A percentile compares a stretch with the other conserved stretches of the same genome.
phyloP scores from a whole-genome alignment of 176 grass and related monocot species.

The Triticum monococcum region DNA sequence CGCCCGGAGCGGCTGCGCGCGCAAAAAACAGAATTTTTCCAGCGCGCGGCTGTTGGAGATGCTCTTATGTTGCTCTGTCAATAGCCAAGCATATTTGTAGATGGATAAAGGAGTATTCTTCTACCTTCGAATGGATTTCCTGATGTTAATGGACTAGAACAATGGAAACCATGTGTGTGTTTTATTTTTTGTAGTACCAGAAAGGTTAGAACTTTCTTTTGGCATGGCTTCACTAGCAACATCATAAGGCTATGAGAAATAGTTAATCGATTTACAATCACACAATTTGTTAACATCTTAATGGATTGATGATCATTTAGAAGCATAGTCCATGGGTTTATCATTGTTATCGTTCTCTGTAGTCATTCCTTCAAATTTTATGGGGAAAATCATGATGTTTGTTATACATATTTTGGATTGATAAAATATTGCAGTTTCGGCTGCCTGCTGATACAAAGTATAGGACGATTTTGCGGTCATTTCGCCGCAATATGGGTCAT shows the following conservation, averaged over 20 bases:
- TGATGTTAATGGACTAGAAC: background rate
- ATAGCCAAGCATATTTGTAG: background rate
- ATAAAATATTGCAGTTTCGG: background rate
- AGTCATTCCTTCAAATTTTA: background rate
- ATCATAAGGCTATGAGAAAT: background rate
- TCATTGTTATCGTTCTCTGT: background rate
- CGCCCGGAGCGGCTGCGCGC: too few relatives aligned
- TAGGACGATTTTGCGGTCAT: background rate
- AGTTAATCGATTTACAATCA: background rate
- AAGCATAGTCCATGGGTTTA: background rate
- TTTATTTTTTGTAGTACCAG: background rate
- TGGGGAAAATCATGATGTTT: background rate
- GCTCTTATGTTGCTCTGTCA: background rate
- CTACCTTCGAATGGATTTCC: too few relatives aligned
- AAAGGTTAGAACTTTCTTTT: background rate
- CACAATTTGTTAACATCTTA: constrained; percentile 3
- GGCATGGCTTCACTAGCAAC: background rate
- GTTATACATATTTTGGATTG: background rate
- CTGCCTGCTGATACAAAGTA: background rate
- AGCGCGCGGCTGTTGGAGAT: too few relatives aligned
- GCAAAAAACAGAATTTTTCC: too few relatives aligned
- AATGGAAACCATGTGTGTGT: background rate
- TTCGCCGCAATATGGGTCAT: background rate
- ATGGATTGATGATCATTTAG: background rate
- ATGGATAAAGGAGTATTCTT: background rate